Conservation (phyloP, 225 moss, liverwort and hornwort genomes). For the Pseudoscleropodium purum region DNA sequence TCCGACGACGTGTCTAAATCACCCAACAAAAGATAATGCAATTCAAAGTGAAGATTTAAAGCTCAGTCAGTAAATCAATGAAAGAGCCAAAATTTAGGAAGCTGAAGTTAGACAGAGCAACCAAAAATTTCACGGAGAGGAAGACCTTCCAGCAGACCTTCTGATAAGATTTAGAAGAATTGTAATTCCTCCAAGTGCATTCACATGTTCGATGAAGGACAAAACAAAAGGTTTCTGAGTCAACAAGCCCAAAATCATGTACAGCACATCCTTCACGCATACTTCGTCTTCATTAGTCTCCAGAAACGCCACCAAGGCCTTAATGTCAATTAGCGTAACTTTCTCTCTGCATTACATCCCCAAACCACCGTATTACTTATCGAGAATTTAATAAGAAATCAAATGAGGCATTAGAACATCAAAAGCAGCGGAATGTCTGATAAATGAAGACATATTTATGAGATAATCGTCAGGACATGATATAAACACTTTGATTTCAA, state of each 20-base stretch:
- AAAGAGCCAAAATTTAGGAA: neutral
- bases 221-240: conserved; percentile 49
- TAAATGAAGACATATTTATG: neutral
- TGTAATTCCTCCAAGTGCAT: conserved; percentile 55
- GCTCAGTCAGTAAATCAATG: neutral
- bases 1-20: neutral
- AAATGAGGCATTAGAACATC: neutral
- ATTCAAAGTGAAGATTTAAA: neutral
- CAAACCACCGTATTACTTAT: neutral
- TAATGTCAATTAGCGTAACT: conserved; percentile 34
- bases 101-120: neutral
- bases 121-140: neutral
- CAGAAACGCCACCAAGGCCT: conserved; percentile 56
- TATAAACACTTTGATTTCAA: neutral
- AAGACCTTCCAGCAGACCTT: conserved; percentile 29
- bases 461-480: neutral
- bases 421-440: neutral
- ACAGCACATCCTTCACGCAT: conserved; percentile 66
- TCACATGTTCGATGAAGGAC: conserved; percentile 58
- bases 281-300: conserved; percentile 63
- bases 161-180: conserved; percentile 54
- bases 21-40: neutral
- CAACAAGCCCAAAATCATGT: conserved; percentile 49
- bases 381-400: neutral
- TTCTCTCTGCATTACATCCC: conserved; percentile 36